phyloP scores from a whole-genome alignment of 2,329 filamentous ascomycete genomes.

The Colletotrichum limetticola region DNA sequence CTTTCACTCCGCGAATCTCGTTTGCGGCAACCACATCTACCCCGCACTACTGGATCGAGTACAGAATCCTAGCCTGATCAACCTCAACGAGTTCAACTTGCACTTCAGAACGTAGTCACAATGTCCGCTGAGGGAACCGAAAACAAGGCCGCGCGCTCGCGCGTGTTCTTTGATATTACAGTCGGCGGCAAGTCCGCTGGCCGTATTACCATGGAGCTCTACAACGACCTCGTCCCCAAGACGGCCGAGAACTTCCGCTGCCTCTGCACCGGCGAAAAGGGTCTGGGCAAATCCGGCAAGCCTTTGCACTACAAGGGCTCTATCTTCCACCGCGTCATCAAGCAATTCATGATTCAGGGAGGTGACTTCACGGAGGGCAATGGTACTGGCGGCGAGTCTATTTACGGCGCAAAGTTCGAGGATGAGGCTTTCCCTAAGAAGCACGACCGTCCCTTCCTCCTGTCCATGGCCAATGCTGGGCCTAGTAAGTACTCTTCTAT shows the following conservation, averaged over 20 bases:
- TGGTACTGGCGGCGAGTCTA: constrained; percentile 95
- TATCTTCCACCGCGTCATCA: constrained; percentile 95
- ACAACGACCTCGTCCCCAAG: constrained; percentile 83
- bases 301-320: constrained; percentile 94
- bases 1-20: not conserved
- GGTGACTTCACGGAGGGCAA: constrained; percentile 97
- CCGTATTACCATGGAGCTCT: constrained; percentile 88
- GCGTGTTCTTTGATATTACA: constrained; percentile 93
- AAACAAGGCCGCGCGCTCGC: constrained; percentile 68
- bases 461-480: constrained; percentile 98
- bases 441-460: constrained; percentile 91
- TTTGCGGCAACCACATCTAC: not conserved
- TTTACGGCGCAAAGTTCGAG: constrained; percentile 97
- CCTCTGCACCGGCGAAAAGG: constrained; percentile 96
- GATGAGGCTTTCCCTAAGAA: constrained; percentile 95
- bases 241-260: constrained; percentile 96
- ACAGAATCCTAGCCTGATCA: not conserved
- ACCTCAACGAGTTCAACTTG: not conserved
- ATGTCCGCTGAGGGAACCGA: constrained; percentile 29
- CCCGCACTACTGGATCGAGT: not conserved
- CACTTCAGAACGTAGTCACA: not conserved
- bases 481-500: constrained; percentile 68
- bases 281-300: constrained; percentile 81
- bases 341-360: constrained; percentile 98
- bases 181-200: constrained; percentile 80